These are phyloP conservation scores for Sarocladium strictum DNA, from an alignment of 2,329 filamentous ascomycete species.

Conservation along the genomic window DNA sequence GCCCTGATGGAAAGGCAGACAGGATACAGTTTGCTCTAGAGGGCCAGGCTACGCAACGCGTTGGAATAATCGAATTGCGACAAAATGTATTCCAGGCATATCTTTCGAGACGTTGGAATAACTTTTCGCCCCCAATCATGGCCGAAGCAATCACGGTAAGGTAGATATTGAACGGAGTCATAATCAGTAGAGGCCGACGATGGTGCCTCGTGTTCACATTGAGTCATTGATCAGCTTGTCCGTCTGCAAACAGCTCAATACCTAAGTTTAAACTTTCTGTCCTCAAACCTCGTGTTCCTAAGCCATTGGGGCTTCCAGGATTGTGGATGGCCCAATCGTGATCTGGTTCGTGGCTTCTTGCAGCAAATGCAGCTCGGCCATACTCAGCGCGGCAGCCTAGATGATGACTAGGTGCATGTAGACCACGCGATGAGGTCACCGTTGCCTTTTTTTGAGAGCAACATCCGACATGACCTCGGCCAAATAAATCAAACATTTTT, in stretches of 20 bases:
- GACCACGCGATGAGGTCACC: not conserved
- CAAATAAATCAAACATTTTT: not conserved
- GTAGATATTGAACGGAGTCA: not conserved
- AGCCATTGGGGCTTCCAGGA: too few relatives aligned
- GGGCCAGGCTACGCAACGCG: not conserved
- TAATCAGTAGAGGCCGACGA: not conserved
- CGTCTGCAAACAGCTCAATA: too few relatives aligned
- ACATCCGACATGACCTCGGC: not conserved
- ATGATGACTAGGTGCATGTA: not conserved
- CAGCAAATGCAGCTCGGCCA: not conserved
- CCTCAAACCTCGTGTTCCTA: too few relatives aligned
- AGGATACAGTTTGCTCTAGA: not conserved
- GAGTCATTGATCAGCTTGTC: not conserved
- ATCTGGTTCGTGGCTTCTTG: too few relatives aligned
- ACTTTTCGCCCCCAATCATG: not conserved
- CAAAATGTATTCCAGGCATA: too few relatives aligned
- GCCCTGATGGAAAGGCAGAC: constrained; percentile 1
- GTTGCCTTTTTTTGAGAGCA: not conserved
- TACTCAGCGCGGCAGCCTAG: not conserved
- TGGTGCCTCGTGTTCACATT: constrained; percentile 1
- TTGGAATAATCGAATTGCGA: too few relatives aligned
- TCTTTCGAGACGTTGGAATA: not conserved
- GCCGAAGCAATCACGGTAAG: not conserved
- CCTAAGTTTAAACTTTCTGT: too few relatives aligned
- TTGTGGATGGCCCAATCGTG: too few relatives aligned